Evolutionary conservation across 306 rosid species (phyloP).

Genomic region (Sesbania bispinosa): DNA sequence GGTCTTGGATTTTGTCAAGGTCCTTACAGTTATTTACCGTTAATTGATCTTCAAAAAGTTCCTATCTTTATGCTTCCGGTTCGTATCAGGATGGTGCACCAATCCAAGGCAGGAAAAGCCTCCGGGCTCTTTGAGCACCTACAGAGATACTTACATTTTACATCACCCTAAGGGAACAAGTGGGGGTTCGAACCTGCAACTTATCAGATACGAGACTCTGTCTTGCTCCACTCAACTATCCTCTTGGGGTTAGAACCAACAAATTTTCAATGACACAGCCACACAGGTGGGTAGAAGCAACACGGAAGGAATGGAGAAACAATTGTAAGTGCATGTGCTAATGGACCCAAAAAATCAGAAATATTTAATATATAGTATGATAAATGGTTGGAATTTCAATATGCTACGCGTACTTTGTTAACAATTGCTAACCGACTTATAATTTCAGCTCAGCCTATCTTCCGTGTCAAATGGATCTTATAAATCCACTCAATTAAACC

Average conservation of each 20-base stretch:
- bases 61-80: too few relatives aligned
- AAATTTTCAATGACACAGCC: background rate
- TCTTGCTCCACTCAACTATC: too few relatives aligned
- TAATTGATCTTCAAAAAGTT: too few relatives aligned
- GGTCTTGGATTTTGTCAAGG: too few relatives aligned
- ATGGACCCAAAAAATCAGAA: background rate
- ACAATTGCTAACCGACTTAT: background rate
- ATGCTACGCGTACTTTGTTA: background rate
- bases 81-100: too few relatives aligned
- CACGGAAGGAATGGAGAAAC: background rate
- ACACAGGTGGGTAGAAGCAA: background rate
- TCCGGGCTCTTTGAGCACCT: too few relatives aligned
- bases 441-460: background rate
- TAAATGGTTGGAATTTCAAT: background rate
- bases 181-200: too few relatives aligned
- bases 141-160: too few relatives aligned
- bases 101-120: too few relatives aligned
- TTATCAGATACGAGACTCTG: too few relatives aligned
- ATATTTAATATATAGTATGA: background rate
- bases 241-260: background rate
- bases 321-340: conserved; percentile 9
- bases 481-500: background rate
- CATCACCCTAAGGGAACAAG: too few relatives aligned
- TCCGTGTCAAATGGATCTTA: background rate
- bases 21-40: too few relatives aligned